Evolutionary conservation across 192 early-diverging fungal species (phyloP), one percentile per base, ranked within the genome.

Genomic region (Phycomyces blakesleeanus): DNA sequence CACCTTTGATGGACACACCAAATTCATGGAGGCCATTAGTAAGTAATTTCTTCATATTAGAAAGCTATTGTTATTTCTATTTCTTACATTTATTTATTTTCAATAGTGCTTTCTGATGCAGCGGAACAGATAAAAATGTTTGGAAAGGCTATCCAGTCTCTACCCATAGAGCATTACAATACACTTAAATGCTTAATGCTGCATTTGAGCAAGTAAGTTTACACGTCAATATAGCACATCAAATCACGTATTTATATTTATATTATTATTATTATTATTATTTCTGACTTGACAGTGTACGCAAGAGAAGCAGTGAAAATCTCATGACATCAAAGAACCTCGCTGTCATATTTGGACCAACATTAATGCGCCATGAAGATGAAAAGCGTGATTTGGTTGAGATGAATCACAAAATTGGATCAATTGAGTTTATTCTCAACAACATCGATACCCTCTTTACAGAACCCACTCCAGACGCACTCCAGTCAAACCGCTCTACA

Each of bases 311-410:
- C 44, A 63, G 69, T n/a, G 74, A 82, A 20, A 98, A 98, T 77
- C 81, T 92, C 53, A 98, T 98, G 96, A 87, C 83, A 2, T 70
- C 93, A 41, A 91, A 92, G 69, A 98, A 97, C 53, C 66, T 98
- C 39, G 84, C 92, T 16, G 93, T 96, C 18, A 92, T 98, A 25
- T 96, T 98, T 87, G 94, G 89, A 2, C 93, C 92, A 20, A 94
- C 90, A 10, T 66, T 98, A 26, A 71, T 92, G 77, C 79, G 84
- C 18, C 81, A 83, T 66, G 71, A 72, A 11, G 78, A 86, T 49
- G 70, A 83, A 38, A 77, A 75, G 24, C 69, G 67, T 7, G 88
- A 90, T 61, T 80, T 92, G 63, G 57, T 83, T 15, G 88, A 92
- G 26, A 92, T 90, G 88, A 79, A 79, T 0, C 76, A 75, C 20